Percentiles rank a stretch among this genome's conserved stretches.
Conservation (phyloP, 345 rosid species). For the Murraya paniculata region DNA sequence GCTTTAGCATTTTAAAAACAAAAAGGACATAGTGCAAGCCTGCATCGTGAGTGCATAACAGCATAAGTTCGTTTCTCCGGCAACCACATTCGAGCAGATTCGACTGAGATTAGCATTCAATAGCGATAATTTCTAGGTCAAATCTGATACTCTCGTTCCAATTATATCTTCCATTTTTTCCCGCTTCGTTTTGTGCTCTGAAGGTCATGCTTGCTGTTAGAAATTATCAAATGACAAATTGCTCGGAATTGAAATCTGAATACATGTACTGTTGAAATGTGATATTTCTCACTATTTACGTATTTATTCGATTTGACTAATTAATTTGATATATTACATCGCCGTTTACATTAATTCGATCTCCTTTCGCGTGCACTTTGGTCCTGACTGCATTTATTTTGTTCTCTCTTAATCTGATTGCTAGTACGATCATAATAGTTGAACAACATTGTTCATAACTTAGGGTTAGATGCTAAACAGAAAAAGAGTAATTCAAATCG, state of each 20-base stretch:
- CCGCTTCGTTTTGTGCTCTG: neutral
- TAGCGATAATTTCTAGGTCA: neutral
- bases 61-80: neutral
- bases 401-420: neutral
- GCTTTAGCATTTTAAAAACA: neutral
- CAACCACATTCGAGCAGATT: neutral
- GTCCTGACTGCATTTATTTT: neutral
- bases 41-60: too few relatives aligned
- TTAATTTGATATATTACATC: neutral
- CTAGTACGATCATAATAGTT: neutral
- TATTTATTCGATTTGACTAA: neutral
- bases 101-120: slow-evolving; percentile 2
- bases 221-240: neutral
- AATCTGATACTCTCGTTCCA: neutral
- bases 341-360: neutral
- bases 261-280: neutral
- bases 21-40: too few relatives aligned
- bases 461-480: neutral
- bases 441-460: neutral
- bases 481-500: neutral
- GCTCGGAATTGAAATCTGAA: neutral
- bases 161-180: neutral
- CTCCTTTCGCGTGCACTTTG: neutral
- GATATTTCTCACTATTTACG: neutral
- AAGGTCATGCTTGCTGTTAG: neutral